Evolutionary conservation across 768 basidiomycete genomes (phyloP), one percentile per base, ranked within the genome.

Genomic region (Russula compacta): DNA sequence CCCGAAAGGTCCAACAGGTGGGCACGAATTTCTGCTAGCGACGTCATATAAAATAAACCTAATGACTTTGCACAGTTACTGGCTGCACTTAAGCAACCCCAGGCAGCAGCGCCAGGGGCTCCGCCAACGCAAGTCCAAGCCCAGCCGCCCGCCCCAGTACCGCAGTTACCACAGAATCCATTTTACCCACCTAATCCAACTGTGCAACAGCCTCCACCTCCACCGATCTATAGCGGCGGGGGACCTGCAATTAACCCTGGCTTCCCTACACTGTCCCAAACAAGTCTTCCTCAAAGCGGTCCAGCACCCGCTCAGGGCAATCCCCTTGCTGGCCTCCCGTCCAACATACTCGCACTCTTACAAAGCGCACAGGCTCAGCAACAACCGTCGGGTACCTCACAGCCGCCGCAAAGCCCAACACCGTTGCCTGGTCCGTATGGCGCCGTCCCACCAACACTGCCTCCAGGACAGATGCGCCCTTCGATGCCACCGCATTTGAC

Each of bases 1-100:
- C 92, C 8, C 82, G 85, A 58, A 87, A 82, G 72, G 90, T 94
- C 9, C 92, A 93, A 69, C 88, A 92, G 67, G 82, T 84, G 15
- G 19, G 35, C 52, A 53, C 7, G 1, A 39, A 39, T n/a, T 17
- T 40, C 9, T 14, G 11, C 10, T 33, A 21, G 39, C 35, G 7
- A 24, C 50, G 54, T 49, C 24, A 19, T 17, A 51, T 47, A 14
- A 49, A 47, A 53, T 42, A n/a, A 50, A 46, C 53, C 56, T 42
- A 53, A 54, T 39, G 32, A 46, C 57, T 47, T 56, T 14, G 39
- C 43, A 4, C 59, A 83, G 79, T 75, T 92, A 17, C 74, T 92
- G 29, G 90, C 89, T 5, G 90, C 90, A 12, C 73, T 92, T 49
- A 91, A 92, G 68, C 86, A 87, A 60, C 85, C 87, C 10, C 78